Base-by-base conservation (phyloP, 495 filamentous ascomycete species). In the Sporormia fimetaria region DNA sequence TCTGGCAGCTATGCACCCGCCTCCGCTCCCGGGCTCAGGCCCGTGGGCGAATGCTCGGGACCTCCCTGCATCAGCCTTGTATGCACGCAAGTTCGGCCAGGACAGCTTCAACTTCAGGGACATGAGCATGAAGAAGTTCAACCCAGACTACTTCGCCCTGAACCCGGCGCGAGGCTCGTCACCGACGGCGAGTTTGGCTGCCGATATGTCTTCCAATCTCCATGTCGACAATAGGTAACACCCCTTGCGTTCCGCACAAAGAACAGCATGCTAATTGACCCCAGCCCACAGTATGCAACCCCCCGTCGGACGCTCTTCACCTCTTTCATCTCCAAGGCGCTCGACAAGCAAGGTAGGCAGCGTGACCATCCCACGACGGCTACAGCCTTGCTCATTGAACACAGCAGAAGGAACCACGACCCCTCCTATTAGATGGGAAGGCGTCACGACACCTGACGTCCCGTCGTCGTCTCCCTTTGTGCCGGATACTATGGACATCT, bases 161-260 rank as follows among this genome's bases (percentile, higher is more conserved):
- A 81, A 81, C 52, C 68, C 74, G 17, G 65, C 85, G 42, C 76
- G 76, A 37, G 84, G 85, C 18, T 93, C 90, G 6, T 98, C 90
- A 26, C 90, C 90, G 6, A 83, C 84, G 21, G 76, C 84, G 2
- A 90, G 83, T 54, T 64, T 98, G 46, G 88, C 86, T 15, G 86
- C 86, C 30, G 90, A 96, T 61, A 70, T 95, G 51, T 94, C 87
- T 30, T 86, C 93, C 59, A 98, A 95, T 67, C 94, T 96, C 54
- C 86, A 86, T 50, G 78, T 94, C 55, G 87, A 94, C 57, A 78
- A 79, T 49, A 92, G 85, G 87, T 94, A 57, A 59, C 38, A 15
- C 22, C 67, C 46, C 20, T 42, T 47, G 38, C 52, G 45, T 53
- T 54, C 40, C 49, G 45, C 42, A 38, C 40, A 9, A 24, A 28